Conservation (phyloP, 495 filamentous ascomycete species). For the Daldinia concentrica region DNA sequence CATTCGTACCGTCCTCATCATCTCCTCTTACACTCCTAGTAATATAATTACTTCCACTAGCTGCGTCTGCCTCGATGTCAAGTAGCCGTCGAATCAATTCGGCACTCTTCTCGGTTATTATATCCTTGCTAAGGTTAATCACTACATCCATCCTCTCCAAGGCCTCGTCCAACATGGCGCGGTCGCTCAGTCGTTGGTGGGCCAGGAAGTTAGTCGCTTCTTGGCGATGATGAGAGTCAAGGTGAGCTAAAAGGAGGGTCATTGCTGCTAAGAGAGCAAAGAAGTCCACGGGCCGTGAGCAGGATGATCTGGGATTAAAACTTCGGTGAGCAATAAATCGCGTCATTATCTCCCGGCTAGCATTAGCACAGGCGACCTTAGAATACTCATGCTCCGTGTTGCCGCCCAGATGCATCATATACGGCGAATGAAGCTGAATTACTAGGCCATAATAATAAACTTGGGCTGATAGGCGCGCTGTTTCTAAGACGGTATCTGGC, state of each 20-base stretch:
- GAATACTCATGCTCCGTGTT: constrained; percentile 46
- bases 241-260: constrained; percentile 49
- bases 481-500: constrained; percentile 24
- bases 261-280: constrained; percentile 50
- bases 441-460: constrained; percentile 49
- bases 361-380: constrained; percentile 50
- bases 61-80: constrained; percentile 37
- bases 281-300: constrained; percentile 54
- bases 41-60: constrained; percentile 14
- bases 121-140: constrained; percentile 11
- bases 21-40: constrained; percentile 15
- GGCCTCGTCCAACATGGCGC: constrained; percentile 55
- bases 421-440: constrained; percentile 51
- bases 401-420: constrained; percentile 41
- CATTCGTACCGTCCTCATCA: constrained; percentile 1
- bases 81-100: constrained; percentile 38
- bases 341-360: constrained; percentile 50
- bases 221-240: constrained; percentile 42
- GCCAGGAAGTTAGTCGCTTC: constrained; percentile 32
- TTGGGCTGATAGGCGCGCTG: constrained; percentile 45
- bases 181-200: constrained; percentile 54
- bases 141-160: constrained; percentile 51
- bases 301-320: constrained; percentile 33
- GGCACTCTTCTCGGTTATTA: constrained; percentile 22
- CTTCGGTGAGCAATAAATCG: constrained; percentile 51